Evolutionary conservation across 2,329 filamentous ascomycete species (phyloP).

Genomic region (Amesomyces nigricolor): DNA sequence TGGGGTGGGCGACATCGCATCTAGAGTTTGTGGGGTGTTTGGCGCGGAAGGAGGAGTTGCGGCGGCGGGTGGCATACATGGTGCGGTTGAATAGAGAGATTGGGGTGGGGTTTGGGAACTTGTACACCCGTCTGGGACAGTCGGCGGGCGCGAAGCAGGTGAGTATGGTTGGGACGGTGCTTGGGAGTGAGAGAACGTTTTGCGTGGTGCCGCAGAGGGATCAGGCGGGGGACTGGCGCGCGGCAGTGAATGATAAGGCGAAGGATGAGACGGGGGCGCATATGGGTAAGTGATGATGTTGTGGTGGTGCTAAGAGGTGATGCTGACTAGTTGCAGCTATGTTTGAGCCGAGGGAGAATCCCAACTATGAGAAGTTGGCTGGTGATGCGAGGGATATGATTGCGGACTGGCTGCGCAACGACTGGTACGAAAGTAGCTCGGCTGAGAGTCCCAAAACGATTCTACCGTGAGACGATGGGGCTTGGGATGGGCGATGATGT

Average conservation of each 20-base stretch:
- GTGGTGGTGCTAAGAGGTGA: neutral
- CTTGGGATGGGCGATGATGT: neutral
- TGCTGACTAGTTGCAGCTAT: constrained; percentile 45
- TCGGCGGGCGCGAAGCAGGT: constrained; percentile 51
- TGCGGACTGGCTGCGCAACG: constrained; percentile 56
- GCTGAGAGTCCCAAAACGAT: constrained; percentile 27
- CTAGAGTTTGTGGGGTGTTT: constrained; percentile 91
- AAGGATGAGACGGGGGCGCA: constrained; percentile 77
- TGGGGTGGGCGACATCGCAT: constrained; percentile 80
- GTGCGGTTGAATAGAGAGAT: constrained; percentile 59
- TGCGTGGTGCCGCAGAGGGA: constrained; percentile 67
- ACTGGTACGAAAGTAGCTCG: constrained; percentile 59
- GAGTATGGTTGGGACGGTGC: constrained; percentile 50
- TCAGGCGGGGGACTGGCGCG: constrained; percentile 54
- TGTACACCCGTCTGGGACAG: constrained; percentile 79
- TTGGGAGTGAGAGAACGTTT: constrained; percentile 75
- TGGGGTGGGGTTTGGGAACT: constrained; percentile 71
- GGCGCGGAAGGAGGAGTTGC: constrained; percentile 75
- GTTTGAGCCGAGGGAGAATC: constrained; percentile 68
- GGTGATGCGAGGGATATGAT: constrained; percentile 61
- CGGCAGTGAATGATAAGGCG: constrained; percentile 72
- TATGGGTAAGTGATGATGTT: constrained; percentile 48
- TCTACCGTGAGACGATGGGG: constrained; percentile 9
- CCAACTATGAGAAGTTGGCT: constrained; percentile 64
- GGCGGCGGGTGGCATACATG: constrained; percentile 64